Evolutionary conservation across 441 rosid species (phyloP), one percentile per base, ranked within the genome.

Genomic region (Brassica balearica): DNA sequence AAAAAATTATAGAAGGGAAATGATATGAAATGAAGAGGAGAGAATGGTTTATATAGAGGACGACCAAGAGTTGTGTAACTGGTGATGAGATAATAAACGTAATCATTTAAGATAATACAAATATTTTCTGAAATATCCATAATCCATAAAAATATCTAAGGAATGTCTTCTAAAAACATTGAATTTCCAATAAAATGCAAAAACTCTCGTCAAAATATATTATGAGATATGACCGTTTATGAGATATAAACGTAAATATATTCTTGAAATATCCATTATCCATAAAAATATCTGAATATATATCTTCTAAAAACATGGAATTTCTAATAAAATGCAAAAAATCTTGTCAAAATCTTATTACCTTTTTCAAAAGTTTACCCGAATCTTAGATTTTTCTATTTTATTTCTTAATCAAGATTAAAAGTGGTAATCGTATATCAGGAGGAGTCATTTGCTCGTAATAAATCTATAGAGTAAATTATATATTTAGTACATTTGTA

Each of bases 361-460:
- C 56, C 56, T n/a, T 51, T 29, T 51, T 51, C 56, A 51, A 51
- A n/a, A n/a, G 56, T 51, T 64, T 65, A 48, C 27, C 72, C 41
- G 68, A 66, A 51, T 51, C 56, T 51, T 51, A n/a, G 17, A 48
- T 48, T 48, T 12, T 14, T 51, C 56, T 12, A 5, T 14, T 51
- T 36, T 74, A 23, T 25, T 6, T n/a, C 22, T 74, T 14, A 15
- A 46, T 48, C 56, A 6, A 0, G 36, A 14, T 22, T 10, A 43
- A 46, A 67, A 68, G 20, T 66, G n/a, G 58, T 58, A 53, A 41
- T 73, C 10, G 69, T 51, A 17, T 17, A 56, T 19, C n/a, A 56
- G 12, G 12, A 56, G 12, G 12, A 48, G 55, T 48, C 14, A 48
- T 56, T 34, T 38, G 2, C 46, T 38, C 46, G 12, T n/a, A 48